Evolutionary conservation across 2,329 filamentous ascomycete species (phyloP).

Genomic region (Mariannaea elegans): DNA sequence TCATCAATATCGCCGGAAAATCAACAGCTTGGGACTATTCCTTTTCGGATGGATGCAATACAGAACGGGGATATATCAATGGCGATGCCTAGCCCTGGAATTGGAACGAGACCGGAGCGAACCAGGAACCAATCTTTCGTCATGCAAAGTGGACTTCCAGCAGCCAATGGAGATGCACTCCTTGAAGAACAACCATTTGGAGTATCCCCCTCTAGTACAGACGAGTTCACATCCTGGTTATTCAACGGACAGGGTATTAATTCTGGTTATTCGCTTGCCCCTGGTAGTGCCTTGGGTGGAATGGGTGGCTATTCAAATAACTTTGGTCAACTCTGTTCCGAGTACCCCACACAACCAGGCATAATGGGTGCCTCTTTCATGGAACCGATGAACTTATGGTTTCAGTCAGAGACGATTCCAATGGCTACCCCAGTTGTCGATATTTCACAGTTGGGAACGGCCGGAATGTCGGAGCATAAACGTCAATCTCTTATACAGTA

Average conservation of each 20-base stretch:
- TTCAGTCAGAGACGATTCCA: constrained; percentile 37
- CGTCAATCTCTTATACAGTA: constrained; percentile 40
- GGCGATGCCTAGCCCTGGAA: constrained; percentile 32
- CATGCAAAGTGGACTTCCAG: constrained; percentile 34
- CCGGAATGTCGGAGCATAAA: constrained; percentile 39
- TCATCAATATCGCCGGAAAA: constrained; percentile 35
- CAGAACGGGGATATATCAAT: constrained; percentile 33
- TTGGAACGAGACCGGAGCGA: constrained; percentile 31
- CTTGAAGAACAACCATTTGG: constrained; percentile 40
- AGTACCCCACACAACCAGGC: constrained; percentile 36
- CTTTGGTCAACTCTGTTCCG: constrained; percentile 39
- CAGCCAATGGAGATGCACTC: constrained; percentile 30
- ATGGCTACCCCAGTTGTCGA: constrained; percentile 37
- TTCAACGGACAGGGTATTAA: constrained; percentile 38
- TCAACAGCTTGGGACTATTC: constrained; percentile 23
- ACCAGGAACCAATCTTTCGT: constrained; percentile 29
- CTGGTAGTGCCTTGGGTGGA: constrained; percentile 30
- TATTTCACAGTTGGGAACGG: constrained; percentile 35
- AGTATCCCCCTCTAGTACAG: constrained; percentile 39
- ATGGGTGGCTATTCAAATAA: constrained; percentile 41
- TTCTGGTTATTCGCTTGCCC: constrained; percentile 35
- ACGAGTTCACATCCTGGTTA: constrained; percentile 41
- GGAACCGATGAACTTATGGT: constrained; percentile 41
- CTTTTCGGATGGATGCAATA: constrained; percentile 33
- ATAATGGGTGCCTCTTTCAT: constrained; percentile 37